A percentile compares a stretch with the other conserved stretches of the same genome.
Evolutionary conservation across 148 eudicot genomes (phyloP).

Genomic region (Cornus kousa): DNA sequence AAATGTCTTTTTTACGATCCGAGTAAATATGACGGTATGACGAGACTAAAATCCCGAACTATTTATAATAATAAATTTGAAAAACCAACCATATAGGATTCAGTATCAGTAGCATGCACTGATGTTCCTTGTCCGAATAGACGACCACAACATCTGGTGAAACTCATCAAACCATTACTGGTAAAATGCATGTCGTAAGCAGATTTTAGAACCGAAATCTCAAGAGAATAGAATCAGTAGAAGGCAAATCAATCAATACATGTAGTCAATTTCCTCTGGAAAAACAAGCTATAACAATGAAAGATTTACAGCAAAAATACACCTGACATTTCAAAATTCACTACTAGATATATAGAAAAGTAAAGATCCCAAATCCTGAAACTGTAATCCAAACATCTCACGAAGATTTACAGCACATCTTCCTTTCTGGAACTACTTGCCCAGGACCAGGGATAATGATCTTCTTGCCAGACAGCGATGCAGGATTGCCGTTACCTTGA

Average conservation of each 20-base stretch:
- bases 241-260: constrained; percentile 10
- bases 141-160: not conserved
- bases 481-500: constrained; percentile 46
- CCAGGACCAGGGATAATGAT: constrained; percentile 67
- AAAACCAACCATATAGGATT: too few species aligned
- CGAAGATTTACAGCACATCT: constrained; percentile 53
- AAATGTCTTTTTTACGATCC: too few species aligned
- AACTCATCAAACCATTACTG: not conserved
- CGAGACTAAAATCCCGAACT: too few species aligned
- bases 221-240: not conserved
- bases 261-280: constrained; percentile 4
- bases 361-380: constrained; percentile 4
- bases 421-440: constrained; percentile 59
- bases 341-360: not conserved
- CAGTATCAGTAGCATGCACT: too few species aligned
- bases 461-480: constrained; percentile 58
- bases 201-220: not conserved
- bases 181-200: not conserved
- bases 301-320: constrained; percentile 14
- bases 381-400: constrained; percentile 9
- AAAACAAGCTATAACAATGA: constrained; percentile 2
- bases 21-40: too few species aligned
- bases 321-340: not conserved
- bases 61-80: too few species aligned
- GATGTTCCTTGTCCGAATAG: too few species aligned